These are phyloP conservation scores for Podospora australis DNA, from an alignment of 495 filamentous ascomycete genomes.

Conservation along the genomic window DNA sequence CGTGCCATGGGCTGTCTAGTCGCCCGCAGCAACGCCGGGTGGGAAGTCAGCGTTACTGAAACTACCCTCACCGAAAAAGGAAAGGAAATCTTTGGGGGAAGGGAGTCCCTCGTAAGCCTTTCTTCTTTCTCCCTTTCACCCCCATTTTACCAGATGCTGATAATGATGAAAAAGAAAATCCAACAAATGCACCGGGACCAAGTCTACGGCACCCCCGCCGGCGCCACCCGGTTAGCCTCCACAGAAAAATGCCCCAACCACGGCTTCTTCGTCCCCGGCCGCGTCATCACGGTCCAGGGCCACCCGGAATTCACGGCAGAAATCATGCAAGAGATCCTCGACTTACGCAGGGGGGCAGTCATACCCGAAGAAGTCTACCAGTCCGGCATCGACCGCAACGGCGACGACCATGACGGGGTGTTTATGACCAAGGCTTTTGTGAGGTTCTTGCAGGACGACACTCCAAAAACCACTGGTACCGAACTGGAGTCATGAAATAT, in stretches of 20 bases:
- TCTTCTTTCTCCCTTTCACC: neutral
- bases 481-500: no score
- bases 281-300: constrained; percentile 76
- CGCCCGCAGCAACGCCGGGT: constrained; percentile 59
- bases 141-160: neutral
- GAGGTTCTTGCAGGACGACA: constrained; percentile 60
- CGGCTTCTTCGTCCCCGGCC: constrained; percentile 64
- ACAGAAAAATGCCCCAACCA: constrained; percentile 67
- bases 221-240: constrained; percentile 56
- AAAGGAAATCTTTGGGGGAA: constrained; percentile 58
- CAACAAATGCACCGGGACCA: constrained; percentile 90
- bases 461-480: no score
- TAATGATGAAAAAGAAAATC: constrained; percentile 25
- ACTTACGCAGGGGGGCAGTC: constrained; percentile 49
- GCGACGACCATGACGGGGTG: constrained; percentile 67
- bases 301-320: constrained; percentile 82
- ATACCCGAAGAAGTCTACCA: constrained; percentile 55
- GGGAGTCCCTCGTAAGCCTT: constrained; percentile 57
- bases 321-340: constrained; percentile 66
- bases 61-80: constrained; percentile 65
- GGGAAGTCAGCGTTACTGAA: constrained; percentile 74
- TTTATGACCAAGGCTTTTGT: constrained; percentile 62
- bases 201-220: constrained; percentile 57
- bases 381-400: constrained; percentile 61
- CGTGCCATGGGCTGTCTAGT: constrained; percentile 67